These are phyloP conservation scores for Wallacemonas sp. DNA, from an alignment of 208 protist species.

Conservation along the genomic window DNA sequence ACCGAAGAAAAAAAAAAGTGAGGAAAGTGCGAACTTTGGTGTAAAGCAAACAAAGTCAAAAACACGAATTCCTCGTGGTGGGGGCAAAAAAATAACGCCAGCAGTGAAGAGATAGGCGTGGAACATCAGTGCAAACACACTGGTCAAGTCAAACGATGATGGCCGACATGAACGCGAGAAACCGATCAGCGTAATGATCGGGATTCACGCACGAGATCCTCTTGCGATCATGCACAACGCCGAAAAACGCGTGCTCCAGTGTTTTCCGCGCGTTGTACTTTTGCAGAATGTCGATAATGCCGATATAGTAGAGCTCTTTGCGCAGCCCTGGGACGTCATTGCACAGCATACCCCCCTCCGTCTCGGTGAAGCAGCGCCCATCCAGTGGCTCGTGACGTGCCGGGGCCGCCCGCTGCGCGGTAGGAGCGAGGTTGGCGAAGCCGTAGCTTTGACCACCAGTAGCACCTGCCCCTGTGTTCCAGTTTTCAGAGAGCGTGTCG, in stretches of 20 bases:
- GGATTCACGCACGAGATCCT: constrained; percentile 89
- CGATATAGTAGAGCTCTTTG: constrained; percentile 91
- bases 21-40: not conserved
- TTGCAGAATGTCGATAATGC: constrained; percentile 95
- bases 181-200: constrained; percentile 80
- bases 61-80: too few relatives aligned
- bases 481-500: constrained; percentile 1
- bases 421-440: not conserved
- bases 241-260: constrained; percentile 69
- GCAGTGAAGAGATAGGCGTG: not conserved
- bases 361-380: constrained; percentile 73
- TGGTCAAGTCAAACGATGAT: constrained; percentile 90
- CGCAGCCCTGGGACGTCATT: constrained; percentile 52
- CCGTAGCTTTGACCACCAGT: not conserved
- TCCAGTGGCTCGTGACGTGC: constrained; percentile 22
- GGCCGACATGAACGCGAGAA: constrained; percentile 88
- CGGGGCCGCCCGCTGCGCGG: not conserved
- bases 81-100: not conserved
- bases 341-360: constrained; percentile 85
- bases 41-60: too few relatives aligned
- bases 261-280: constrained; percentile 86
- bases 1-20: constrained; percentile 1
- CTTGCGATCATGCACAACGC: constrained; percentile 58
- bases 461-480: not conserved
- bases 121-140: too few relatives aligned